phyloP scores from a whole-genome alignment of 495 filamentous ascomycete genomes.

The Penicillium daleae region DNA sequence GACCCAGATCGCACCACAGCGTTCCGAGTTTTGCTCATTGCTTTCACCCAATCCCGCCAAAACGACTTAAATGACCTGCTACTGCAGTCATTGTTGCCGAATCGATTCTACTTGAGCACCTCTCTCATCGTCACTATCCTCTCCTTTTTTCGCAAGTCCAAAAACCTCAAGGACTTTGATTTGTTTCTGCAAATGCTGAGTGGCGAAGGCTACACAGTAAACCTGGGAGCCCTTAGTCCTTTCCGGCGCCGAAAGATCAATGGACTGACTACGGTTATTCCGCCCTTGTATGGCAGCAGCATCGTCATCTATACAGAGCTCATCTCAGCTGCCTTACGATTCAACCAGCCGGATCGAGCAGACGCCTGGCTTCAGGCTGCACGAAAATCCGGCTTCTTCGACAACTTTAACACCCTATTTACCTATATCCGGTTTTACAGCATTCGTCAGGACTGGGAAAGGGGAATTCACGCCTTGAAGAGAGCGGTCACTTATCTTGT shows the following conservation, averaged over 20 bases:
- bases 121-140: constrained; percentile 44
- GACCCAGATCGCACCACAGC: constrained; percentile 44
- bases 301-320: constrained; percentile 41
- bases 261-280: constrained; percentile 42
- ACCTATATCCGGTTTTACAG: constrained; percentile 47
- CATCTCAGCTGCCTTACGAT: constrained; percentile 43
- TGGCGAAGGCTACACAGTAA: constrained; percentile 42
- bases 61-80: constrained; percentile 48
- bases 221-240: constrained; percentile 29
- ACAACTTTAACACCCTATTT: constrained; percentile 43
- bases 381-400: constrained; percentile 43
- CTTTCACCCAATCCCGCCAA: constrained; percentile 45
- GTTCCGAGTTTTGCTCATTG: constrained; percentile 40
- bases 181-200: constrained; percentile 46
- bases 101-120: constrained; percentile 41
- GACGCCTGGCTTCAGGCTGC: constrained; percentile 48
- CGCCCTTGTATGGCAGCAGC: constrained; percentile 40
- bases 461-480: constrained; percentile 37
- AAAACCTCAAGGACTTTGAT: constrained; percentile 50
- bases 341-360: constrained; percentile 49
- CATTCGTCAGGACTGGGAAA: constrained; percentile 44
- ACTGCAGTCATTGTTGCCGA: constrained; percentile 44
- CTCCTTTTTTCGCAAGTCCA: constrained; percentile 45
- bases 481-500: constrained; percentile 42
- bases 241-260: constrained; percentile 38